A percentile compares a stretch with the other conserved stretches of the same genome.
Evolutionary conservation across 2,329 filamentous ascomycete genomes (phyloP).

Genomic region (Verticillium longisporum): DNA sequence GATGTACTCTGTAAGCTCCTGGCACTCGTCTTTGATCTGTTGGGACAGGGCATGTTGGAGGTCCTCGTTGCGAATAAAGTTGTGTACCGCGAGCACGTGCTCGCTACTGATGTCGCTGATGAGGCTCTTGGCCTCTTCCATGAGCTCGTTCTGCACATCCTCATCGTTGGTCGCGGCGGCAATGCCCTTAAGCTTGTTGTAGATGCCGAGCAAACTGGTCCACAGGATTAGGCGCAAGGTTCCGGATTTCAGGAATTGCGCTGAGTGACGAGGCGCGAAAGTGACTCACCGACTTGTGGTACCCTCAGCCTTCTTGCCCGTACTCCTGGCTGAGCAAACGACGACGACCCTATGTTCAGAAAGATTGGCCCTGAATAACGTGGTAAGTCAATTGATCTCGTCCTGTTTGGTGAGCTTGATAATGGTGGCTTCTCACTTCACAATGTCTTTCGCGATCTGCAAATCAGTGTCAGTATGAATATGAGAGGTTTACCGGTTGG

Average conservation of each 20-base stretch:
- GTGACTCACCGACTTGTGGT: constrained; percentile 83
- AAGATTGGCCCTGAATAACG: constrained; percentile 47
- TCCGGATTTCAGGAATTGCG: not conserved
- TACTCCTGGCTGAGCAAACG: constrained; percentile 92
- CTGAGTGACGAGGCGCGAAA: constrained; percentile 2
- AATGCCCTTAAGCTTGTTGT: constrained; percentile 48
- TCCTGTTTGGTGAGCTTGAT: not conserved
- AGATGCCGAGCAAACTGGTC: constrained; percentile 51
- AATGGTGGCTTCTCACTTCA: constrained; percentile 38
- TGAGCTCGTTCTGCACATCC: constrained; percentile 43
- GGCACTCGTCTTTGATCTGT: constrained; percentile 72
- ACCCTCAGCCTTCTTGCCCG: constrained; percentile 87
- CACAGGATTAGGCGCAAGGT: not conserved
- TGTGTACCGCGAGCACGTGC: constrained; percentile 66
- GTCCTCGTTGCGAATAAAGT: constrained; percentile 49
- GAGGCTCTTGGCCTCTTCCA: constrained; percentile 62
- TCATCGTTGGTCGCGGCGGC: constrained; percentile 46
- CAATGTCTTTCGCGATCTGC: constrained; percentile 62
- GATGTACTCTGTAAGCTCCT: constrained; percentile 69
- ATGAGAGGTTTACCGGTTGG: not conserved
- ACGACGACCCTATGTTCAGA: constrained; percentile 72
- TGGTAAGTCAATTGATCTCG: constrained; percentile 9
- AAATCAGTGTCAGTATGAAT: not conserved
- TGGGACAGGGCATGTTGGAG: constrained; percentile 53
- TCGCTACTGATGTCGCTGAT: constrained; percentile 78